Evolutionary conservation across 2,329 filamentous ascomycete species (phyloP), one percentile per base, ranked within the genome.

Genomic region (Mariannaea elegans): DNA sequence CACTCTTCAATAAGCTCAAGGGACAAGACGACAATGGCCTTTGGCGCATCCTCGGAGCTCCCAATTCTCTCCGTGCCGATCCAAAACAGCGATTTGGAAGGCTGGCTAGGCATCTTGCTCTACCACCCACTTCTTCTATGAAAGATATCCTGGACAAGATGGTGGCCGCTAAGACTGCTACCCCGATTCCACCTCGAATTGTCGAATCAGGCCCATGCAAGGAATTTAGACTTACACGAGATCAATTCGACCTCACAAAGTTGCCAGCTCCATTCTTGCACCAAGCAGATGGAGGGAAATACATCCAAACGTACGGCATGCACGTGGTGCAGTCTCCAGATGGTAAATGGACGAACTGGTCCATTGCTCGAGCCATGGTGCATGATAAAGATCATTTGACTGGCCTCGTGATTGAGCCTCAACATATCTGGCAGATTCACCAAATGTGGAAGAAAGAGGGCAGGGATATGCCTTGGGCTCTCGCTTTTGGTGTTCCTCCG

Each of bases 291-390:
- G 82, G 82, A 0, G 82, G 82, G 0, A 81, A 80, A 49, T 84
- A 84, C 53, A 66, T 84, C 9, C 80, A 83, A 56, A 84, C 82
- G 0, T 81, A 79, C 38, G 82, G 82, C 2, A 82, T 84, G 74
- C 77, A 83, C 38, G 69, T 83, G 8, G 70, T 84, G 0, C 77
- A 80, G 60, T 75, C 77, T 0, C 80, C 82, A 0, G 78, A 81
- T 52, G 76, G 75, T 1, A 73, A 71, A 16, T 84, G 82, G 82
- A 81, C 78, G 0, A 81, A 81, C 59, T 82, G 79, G 80, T 80
- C 77, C 2, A 81, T 81, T 39, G 71, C 74, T 3, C 72, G 79
- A 0, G 80, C 77, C 1, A 84, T 84, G 81, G 75, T 84, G 0
- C 68, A 79, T 18, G 80, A 81, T 61, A 74, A 75, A 2, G 78